Percentiles rank a stretch among this genome's conserved stretches.
phyloP scores from a whole-genome alignment of 2,329 filamentous ascomycete species.

The Aspergillaceae sp. region DNA sequence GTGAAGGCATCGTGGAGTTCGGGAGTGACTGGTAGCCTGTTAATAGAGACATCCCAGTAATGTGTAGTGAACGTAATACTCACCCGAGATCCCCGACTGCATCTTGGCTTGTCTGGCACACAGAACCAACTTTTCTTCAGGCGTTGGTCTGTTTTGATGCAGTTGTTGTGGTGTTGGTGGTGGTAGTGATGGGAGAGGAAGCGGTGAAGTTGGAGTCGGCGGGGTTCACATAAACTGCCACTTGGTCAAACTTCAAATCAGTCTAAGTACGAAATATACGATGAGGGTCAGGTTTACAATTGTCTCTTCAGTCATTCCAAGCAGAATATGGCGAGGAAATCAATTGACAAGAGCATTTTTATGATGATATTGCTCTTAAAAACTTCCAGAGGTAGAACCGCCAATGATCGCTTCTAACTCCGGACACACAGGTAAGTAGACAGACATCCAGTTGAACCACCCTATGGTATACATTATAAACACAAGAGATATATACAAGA shows the following conservation, averaged over 20 bases:
- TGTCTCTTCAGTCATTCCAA: no score
- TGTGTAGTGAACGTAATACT: not conserved
- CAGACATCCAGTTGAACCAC: not conserved
- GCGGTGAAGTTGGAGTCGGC: conserved; percentile 11
- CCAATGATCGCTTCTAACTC: no score
- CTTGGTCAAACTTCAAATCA: not conserved
- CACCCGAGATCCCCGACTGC: conserved; percentile 44
- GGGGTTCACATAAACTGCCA: not conserved
- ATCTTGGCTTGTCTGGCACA: conserved; percentile 21
- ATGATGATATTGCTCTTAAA: not conserved
- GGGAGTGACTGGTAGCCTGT: conserved; percentile 29
- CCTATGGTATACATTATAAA: conserved; percentile 2
- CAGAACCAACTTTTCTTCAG: no score
- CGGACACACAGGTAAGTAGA: not conserved
- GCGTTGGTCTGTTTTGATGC: no score
- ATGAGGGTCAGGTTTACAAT: no score
- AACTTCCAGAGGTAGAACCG: not conserved
- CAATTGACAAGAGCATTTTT: no score
- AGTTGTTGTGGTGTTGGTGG: no score
- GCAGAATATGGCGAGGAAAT: not conserved
- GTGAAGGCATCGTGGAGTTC: conserved; percentile 41
- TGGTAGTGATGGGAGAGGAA: conserved; percentile 12
- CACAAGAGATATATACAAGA: conserved; percentile 14
- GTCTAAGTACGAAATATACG: no score
- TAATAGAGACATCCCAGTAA: conserved; percentile 2